Evolutionary conservation across 2,329 filamentous ascomycete genomes (phyloP), one percentile per base, ranked within the genome.

Genomic region (Hypoxylon sp.): DNA sequence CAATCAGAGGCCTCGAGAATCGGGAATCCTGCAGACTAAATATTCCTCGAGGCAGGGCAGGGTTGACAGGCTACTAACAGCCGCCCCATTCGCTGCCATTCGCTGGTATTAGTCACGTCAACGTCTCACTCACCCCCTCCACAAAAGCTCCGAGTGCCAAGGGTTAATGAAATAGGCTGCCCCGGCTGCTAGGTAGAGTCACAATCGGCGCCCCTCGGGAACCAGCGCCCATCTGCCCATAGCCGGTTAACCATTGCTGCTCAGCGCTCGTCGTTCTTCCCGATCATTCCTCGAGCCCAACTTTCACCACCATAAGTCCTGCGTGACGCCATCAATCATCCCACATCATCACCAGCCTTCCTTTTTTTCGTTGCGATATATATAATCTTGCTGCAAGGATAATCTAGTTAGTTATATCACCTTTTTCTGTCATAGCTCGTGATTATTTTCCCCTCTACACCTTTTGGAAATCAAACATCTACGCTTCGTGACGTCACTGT

Each of bases 311-410:
- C 23, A 56, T 48, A 63, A 68, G 60, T 65, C 50, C 64, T 64
- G 69, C 66, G 69, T 72, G 69, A 72, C 64, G 55, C 62, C 67
- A 62, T 67, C 38, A 65, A 70, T 72, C 69, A 66, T 69, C 69
- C 67, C 69, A 69, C 67, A 63, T 65, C 59, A 51, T 71, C 69
- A 72, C 67, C 67, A 68, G 67, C 65, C 64, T 45, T 60, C 61
- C 49, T 60, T 21, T 63, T 52, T 55, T 52, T 46, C 30, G 45
- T 25, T 32, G 45, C 41, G 28, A 63, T 51, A 67, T 68, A 66
- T 68, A 68, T 65, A 68, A 28, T 51, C 32, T 32, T 50, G 14
- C 14, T 34, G 51, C 21, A 49, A 38, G 53, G 48, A 41, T 41
- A 21, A n/a, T 58, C 41, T 60, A 59, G 28, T 61, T 36, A 49